Percentiles rank a stretch among this genome's conserved stretches.
Evolutionary conservation across 768 basidiomycete genomes (phyloP).

Genomic region (Suillus paluster): DNA sequence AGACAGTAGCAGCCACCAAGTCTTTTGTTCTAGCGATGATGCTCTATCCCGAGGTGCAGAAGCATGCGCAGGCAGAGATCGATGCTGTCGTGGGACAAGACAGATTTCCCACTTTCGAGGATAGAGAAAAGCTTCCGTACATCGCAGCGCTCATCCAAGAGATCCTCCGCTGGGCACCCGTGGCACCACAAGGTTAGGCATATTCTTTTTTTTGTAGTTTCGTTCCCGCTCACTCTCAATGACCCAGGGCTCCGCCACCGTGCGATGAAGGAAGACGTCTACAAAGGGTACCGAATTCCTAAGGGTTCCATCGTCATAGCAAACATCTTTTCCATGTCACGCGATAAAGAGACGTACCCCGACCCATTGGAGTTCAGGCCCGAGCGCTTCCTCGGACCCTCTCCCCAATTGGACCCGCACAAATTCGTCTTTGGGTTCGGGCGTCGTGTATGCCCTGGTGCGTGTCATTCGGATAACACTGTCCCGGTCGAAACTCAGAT

Average conservation of each 20-base stretch:
- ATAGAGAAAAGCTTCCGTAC: conserved; percentile 29
- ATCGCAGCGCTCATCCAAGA: conserved; percentile 29
- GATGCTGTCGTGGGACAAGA: conserved; percentile 27
- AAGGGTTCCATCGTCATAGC: conserved; percentile 17
- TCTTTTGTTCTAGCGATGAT: conserved; percentile 31
- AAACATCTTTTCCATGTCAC: conserved; percentile 26
- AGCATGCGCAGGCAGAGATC: conserved; percentile 30
- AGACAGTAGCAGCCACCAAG: not conserved
- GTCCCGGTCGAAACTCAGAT: not conserved
- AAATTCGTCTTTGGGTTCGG: conserved; percentile 22
- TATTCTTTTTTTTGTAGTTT: not conserved
- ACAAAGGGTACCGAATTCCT: conserved; percentile 24
- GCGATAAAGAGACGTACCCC: conserved; percentile 20
- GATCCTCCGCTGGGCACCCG: conserved; percentile 24
- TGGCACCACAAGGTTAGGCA: conserved; percentile 9
- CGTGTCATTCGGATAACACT: not conserved
- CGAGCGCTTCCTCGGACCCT: conserved; percentile 22
- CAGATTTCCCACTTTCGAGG: conserved; percentile 27
- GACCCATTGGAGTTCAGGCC: conserved; percentile 23
- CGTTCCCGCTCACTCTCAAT: not conserved
- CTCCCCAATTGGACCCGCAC: conserved; percentile 16
- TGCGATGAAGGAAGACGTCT: conserved; percentile 14
- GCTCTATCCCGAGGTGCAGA: conserved; percentile 29
- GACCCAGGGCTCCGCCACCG: not conserved
- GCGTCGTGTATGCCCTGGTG: conserved; percentile 21